Evolutionary conservation across 208 protist genomes (phyloP).

Genomic region (Crithidia bombi): DNA sequence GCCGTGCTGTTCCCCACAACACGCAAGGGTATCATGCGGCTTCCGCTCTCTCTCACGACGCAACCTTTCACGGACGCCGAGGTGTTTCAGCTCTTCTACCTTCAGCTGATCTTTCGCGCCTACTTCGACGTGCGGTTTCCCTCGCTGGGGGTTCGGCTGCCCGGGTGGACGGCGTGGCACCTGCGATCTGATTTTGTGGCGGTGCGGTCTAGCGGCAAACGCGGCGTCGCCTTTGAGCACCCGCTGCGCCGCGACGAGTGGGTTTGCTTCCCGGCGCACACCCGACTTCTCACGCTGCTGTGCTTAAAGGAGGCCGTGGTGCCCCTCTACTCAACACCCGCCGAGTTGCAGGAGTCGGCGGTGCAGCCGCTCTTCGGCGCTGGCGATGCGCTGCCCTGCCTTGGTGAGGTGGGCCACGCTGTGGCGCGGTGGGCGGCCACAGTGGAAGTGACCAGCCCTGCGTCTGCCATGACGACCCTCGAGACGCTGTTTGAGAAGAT

Average conservation of each 20-base stretch:
- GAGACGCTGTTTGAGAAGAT: slow-evolving; percentile 63
- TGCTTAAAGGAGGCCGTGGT: slow-evolving; percentile 67
- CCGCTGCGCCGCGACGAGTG: slow-evolving; percentile 39
- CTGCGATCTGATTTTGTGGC: slow-evolving; percentile 66
- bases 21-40: slow-evolving; percentile 36
- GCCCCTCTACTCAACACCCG: slow-evolving; percentile 53
- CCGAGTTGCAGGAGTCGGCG: slow-evolving; percentile 39
- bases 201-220: slow-evolving; percentile 31
- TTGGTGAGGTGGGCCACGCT: slow-evolving; percentile 41
- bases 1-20: slow-evolving; percentile 38
- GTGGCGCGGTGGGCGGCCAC: slow-evolving; percentile 59
- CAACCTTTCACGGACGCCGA: slow-evolving; percentile 80
- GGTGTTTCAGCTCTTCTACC: slow-evolving; percentile 86
- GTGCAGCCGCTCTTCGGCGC: slow-evolving; percentile 61
- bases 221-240: slow-evolving; percentile 67
- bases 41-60: slow-evolving; percentile 45
- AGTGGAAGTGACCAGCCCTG: slow-evolving; percentile 45
- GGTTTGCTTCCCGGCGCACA: slow-evolving; percentile 68
- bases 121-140: slow-evolving; percentile 78
- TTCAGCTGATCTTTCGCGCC: slow-evolving; percentile 83
- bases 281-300: slow-evolving; percentile 54
- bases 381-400: slow-evolving; percentile 43
- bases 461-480: slow-evolving; percentile 43
- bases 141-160: slow-evolving; percentile 31
- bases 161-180: slow-evolving; percentile 16